A percentile compares a stretch with the other conserved stretches of the same genome.
phyloP scores from a whole-genome alignment of 257 asterid genomes.

The Solanum raphanifolium region DNA sequence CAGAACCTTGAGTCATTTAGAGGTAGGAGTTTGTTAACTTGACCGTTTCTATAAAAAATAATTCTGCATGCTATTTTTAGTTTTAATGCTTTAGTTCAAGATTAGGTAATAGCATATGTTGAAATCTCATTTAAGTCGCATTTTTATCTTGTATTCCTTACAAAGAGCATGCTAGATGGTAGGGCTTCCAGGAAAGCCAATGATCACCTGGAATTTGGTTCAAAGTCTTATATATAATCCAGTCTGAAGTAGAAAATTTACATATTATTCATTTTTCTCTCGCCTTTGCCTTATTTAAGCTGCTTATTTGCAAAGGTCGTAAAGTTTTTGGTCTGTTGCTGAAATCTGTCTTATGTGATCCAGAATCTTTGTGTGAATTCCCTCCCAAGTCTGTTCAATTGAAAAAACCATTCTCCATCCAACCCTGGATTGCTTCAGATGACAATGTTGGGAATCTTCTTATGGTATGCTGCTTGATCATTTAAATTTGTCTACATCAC shows the following conservation, averaged over 20 bases:
- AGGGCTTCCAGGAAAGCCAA: neutral
- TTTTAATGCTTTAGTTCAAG: neutral
- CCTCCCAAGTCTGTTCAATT: constrained; percentile 78
- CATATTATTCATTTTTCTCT: neutral
- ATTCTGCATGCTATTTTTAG: neutral
- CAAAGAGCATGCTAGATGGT: neutral
- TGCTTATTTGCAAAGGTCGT: neutral
- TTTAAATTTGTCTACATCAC: neutral
- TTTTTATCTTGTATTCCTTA: neutral
- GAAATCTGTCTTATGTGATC: constrained; percentile 9
- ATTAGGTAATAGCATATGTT: neutral
- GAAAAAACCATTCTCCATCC: constrained; percentile 71
- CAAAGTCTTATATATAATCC: neutral
- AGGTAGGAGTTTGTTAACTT: constrained; percentile 46
- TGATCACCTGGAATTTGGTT: neutral
- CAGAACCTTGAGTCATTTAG: constrained; percentile 79
- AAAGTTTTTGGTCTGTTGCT: neutral
- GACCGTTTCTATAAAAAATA: neutral
- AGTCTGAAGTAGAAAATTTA: neutral
- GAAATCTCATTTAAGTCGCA: neutral
- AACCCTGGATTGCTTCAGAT: constrained; percentile 87
- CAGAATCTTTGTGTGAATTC: constrained; percentile 79
- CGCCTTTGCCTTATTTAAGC: neutral
- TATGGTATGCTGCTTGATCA: constrained; percentile 47
- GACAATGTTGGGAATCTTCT: constrained; percentile 88